Percentiles rank a stretch among this genome's conserved stretches.
These are phyloP conservation scores for Tieghemostelium lacteum DNA, from an alignment of 78 protist genomes.

Conservation along the genomic window DNA sequence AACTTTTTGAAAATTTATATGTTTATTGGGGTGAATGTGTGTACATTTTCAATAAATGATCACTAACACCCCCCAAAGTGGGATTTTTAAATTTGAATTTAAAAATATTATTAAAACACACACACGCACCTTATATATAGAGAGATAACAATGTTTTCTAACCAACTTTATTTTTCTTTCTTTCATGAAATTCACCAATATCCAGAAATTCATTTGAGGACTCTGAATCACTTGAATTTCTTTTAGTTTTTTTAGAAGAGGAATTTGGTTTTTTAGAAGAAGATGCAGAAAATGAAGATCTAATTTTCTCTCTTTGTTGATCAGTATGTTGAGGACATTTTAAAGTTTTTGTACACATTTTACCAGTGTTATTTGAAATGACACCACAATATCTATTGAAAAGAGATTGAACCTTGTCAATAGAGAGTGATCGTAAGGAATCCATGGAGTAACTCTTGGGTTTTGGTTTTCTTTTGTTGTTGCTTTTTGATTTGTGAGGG, in stretches of 20 bases:
- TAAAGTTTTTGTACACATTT: conserved; percentile 67
- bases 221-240: background rate
- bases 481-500: conserved; percentile 15
- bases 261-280: background rate
- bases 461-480: conserved; percentile 36
- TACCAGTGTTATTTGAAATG: conserved; percentile 63
- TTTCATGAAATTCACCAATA: conserved; percentile 31
- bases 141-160: no score
- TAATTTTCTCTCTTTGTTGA: conserved; percentile 54
- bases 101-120: no score
- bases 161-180: conserved; percentile 1
- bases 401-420: conserved; percentile 30
- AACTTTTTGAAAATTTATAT: no score
- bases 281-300: conserved; percentile 1
- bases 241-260: background rate
- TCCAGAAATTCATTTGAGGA: conserved; percentile 29
- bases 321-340: conserved; percentile 80
- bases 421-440: conserved; percentile 19
- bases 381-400: conserved; percentile 55
- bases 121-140: no score
- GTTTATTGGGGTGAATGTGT: no score
- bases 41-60: no score
- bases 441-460: conserved; percentile 17
- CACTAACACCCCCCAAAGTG: no score
- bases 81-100: no score